phyloP scores from a whole-genome alignment of 306 rosid species.

The Gillenia trifoliata region DNA sequence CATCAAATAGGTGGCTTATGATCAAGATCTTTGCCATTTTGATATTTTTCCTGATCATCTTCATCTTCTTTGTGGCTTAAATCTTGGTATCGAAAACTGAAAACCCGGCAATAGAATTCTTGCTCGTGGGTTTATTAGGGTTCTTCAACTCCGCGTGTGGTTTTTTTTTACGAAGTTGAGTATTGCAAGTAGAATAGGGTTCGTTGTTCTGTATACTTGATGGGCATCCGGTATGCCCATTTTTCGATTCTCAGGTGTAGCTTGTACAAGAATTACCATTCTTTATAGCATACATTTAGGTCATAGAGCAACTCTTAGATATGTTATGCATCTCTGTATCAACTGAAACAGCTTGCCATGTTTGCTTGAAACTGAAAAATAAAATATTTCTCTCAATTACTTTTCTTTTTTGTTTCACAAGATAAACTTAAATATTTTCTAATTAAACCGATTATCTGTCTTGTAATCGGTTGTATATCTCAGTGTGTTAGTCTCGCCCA shows the following conservation, averaged over 20 bases:
- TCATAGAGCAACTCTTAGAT: too few species aligned
- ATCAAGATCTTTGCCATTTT: constrained; percentile 75
- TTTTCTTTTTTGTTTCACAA: too few species aligned
- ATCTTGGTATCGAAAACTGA: constrained; percentile 1
- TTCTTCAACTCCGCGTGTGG: background rate
- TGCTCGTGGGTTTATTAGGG: background rate
- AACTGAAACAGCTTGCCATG: too few species aligned
- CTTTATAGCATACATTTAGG: constrained; percentile 10
- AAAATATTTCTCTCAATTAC: too few species aligned
- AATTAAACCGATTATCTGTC: background rate
- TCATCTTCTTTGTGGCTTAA: constrained; percentile 82
- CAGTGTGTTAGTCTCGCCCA: too few species aligned
- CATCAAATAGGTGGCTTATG: constrained; percentile 88
- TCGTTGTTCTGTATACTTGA: constrained; percentile 11
- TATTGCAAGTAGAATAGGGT: background rate
- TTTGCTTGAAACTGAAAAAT: too few species aligned
- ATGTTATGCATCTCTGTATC: too few species aligned
- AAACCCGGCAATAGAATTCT: constrained; percentile 16
- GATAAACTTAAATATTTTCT: too few species aligned
- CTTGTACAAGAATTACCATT: background rate
- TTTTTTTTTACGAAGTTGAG: background rate
- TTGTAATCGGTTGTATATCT: background rate
- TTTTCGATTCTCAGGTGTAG: background rate
- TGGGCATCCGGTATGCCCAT: background rate
- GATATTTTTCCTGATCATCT: constrained; percentile 63